phyloP scores from a whole-genome alignment of 2,329 filamentous ascomycete species.

The Madurella mycetomatis region DNA sequence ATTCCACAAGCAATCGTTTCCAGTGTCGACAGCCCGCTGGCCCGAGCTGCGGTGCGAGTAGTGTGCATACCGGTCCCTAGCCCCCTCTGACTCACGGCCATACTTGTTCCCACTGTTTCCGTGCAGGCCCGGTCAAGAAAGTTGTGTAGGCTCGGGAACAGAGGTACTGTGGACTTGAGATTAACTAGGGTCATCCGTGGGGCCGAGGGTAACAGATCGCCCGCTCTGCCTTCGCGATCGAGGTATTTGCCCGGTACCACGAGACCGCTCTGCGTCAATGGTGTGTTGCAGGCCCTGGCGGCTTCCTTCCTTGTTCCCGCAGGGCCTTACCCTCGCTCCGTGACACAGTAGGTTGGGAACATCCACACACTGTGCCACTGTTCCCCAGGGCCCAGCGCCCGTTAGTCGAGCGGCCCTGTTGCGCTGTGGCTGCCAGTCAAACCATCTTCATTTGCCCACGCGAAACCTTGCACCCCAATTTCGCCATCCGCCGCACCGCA shows the following conservation, averaged over 20 bases:
- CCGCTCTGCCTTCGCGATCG: slow-evolving; percentile 15
- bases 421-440: slow-evolving; percentile 5
- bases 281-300: slow-evolving; percentile 19
- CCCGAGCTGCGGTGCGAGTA: no score
- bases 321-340: background rate
- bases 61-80: background rate
- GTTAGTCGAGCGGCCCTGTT: background rate
- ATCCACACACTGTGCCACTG: background rate
- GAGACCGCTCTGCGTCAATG: slow-evolving; percentile 16
- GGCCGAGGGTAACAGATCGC: slow-evolving; percentile 14
- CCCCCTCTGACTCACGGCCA: slow-evolving; percentile 10
- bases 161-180: slow-evolving; percentile 11
- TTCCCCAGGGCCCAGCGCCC: background rate
- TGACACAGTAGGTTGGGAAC: background rate
- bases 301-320: slow-evolving; percentile 16
- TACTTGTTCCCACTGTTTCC: slow-evolving; percentile 1
- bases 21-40: no score
- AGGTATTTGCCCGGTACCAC: slow-evolving; percentile 23
- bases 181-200: slow-evolving; percentile 12
- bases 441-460: slow-evolving; percentile 4
- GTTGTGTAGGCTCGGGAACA: no score
- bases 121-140: no score
- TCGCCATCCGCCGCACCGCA: slow-evolving; percentile 25
- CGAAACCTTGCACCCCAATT: slow-evolving; percentile 20
- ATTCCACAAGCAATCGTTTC: no score